These are phyloP conservation scores for Basidiobolus meristosporus DNA, from an alignment of 371 early-diverging fungal species.

Conservation along the genomic window DNA sequence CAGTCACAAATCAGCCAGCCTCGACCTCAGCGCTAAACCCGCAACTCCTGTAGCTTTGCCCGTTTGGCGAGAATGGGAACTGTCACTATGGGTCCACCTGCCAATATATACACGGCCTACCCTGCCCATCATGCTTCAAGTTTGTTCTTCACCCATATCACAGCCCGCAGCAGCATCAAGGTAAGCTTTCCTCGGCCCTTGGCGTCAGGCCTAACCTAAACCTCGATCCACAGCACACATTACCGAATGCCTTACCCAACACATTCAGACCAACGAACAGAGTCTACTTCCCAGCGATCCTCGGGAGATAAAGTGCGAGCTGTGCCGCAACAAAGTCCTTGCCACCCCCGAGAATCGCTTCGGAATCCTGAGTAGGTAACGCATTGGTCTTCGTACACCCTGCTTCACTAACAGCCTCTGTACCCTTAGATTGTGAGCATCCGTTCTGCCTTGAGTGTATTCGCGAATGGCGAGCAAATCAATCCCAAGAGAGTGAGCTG, in stretches of 20 bases:
- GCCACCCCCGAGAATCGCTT: conserved; percentile 21
- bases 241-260: conserved; percentile 2
- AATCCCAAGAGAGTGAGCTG: conserved; percentile 10
- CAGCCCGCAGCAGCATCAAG: conserved; percentile 9
- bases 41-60: conserved; percentile 6
- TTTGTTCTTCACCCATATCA: conserved; percentile 19
- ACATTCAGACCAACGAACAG: conserved; percentile 1
- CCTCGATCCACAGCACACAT: conserved; percentile 1
- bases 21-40: no score
- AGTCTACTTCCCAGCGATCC: conserved; percentile 2
- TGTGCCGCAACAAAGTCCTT: conserved; percentile 23
- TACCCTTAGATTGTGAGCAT: conserved; percentile 20
- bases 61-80: conserved; percentile 5
- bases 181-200: conserved; percentile 1
- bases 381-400: not conserved
- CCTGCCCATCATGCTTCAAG: conserved; percentile 22
- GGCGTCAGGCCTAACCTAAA: not conserved
- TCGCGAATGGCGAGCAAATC: conserved; percentile 22
- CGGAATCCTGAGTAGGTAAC: conserved; percentile 19
- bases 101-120: conserved; percentile 17
- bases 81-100: conserved; percentile 5
- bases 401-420: not conserved
- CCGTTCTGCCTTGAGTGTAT: conserved; percentile 30
- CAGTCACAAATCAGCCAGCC: no score
- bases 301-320: conserved; percentile 21